A percentile compares a stretch with the other conserved stretches of the same genome.
Conservation (phyloP, 805 yeast species). For the Cyberlindnera bimundalis region DNA sequence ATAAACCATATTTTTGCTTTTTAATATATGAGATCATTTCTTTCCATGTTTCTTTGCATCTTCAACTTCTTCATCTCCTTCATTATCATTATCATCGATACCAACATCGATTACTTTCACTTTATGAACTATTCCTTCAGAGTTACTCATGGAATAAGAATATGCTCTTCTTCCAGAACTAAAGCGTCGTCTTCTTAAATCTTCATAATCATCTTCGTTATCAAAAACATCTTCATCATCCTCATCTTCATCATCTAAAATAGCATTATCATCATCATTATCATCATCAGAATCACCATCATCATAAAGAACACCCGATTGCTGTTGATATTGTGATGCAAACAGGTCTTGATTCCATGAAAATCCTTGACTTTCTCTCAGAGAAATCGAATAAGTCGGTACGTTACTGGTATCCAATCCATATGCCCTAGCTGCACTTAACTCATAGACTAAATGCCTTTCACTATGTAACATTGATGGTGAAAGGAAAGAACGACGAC, state of each 20-base stretch:
- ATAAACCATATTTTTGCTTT: too few relatives aligned
- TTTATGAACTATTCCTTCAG: slow-evolving; percentile 16
- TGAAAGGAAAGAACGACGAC: slow-evolving; percentile 56
- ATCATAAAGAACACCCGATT: slow-evolving; percentile 37
- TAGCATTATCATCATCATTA: slow-evolving; percentile 8
- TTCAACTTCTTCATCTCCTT: background rate
- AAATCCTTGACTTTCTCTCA: slow-evolving; percentile 69
- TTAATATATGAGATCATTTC: background rate
- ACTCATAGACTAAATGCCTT: slow-evolving; percentile 50
- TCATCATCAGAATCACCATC: slow-evolving; percentile 18
- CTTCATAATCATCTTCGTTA: slow-evolving; percentile 5
- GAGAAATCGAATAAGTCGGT: slow-evolving; percentile 40
- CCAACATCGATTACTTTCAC: slow-evolving; percentile 25
- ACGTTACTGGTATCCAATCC: slow-evolving; percentile 5
- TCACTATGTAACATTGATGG: slow-evolving; percentile 56
- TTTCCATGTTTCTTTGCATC: background rate
- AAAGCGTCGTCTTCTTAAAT: slow-evolving; percentile 5
- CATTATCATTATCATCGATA: slow-evolving; percentile 21
- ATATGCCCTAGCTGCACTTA: slow-evolving; percentile 14
- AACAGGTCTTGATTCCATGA: slow-evolving; percentile 74
- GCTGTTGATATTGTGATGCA: slow-evolving; percentile 68
- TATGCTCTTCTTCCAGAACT: slow-evolving; percentile 17
- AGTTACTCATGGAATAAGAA: slow-evolving; percentile 19
- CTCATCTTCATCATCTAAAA: slow-evolving; percentile 6
- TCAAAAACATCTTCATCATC: slow-evolving; percentile 6